Conservation (phyloP, 2,329 filamentous ascomycete genomes). For the Scytalidium sp. region DNA sequence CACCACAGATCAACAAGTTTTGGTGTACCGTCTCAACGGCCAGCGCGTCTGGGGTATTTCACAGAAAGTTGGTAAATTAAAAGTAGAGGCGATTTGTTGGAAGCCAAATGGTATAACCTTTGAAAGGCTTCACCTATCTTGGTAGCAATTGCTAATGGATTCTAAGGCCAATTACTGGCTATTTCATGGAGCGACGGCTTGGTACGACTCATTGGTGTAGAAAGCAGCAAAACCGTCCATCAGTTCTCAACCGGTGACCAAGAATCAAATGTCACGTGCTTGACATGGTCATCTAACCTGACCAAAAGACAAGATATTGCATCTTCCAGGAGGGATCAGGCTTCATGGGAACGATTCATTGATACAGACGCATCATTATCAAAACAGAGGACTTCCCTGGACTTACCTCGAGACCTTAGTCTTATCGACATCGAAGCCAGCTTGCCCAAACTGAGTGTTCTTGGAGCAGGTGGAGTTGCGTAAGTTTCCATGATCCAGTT, state of each 20-base stretch:
- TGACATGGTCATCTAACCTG: slow-evolving; percentile 32
- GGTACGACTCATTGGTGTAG: slow-evolving; percentile 72
- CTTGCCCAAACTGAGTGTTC: slow-evolving; percentile 71
- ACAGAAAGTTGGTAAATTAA: slow-evolving; percentile 29
- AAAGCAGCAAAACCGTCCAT: slow-evolving; percentile 79
- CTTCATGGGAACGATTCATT: slow-evolving; percentile 19
- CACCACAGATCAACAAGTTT: slow-evolving; percentile 63
- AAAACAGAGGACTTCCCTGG: slow-evolving; percentile 22
- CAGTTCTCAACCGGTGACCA: slow-evolving; percentile 48
- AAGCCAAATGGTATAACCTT: slow-evolving; percentile 29
- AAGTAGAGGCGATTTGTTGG: slow-evolving; percentile 35
- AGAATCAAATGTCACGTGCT: slow-evolving; percentile 38
- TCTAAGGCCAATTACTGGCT: slow-evolving; percentile 70
- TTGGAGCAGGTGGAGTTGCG: slow-evolving; percentile 64
- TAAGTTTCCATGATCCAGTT: slow-evolving; percentile 35
- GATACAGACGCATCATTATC: slow-evolving; percentile 7
- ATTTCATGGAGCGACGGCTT: slow-evolving; percentile 81
- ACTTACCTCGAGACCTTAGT: slow-evolving; percentile 71
- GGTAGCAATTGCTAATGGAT: not conserved
- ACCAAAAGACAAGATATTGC: slow-evolving; percentile 15
- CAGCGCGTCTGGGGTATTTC: slow-evolving; percentile 59
- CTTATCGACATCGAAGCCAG: slow-evolving; percentile 74
- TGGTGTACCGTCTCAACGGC: slow-evolving; percentile 75
- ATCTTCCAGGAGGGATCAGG: slow-evolving; percentile 8
- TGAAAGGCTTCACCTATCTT: not conserved